A percentile compares a stretch with the other conserved stretches of the same genome.
Evolutionary conservation across 495 filamentous ascomycete species (phyloP).

Genomic region (Hypoxylon perforatum): DNA sequence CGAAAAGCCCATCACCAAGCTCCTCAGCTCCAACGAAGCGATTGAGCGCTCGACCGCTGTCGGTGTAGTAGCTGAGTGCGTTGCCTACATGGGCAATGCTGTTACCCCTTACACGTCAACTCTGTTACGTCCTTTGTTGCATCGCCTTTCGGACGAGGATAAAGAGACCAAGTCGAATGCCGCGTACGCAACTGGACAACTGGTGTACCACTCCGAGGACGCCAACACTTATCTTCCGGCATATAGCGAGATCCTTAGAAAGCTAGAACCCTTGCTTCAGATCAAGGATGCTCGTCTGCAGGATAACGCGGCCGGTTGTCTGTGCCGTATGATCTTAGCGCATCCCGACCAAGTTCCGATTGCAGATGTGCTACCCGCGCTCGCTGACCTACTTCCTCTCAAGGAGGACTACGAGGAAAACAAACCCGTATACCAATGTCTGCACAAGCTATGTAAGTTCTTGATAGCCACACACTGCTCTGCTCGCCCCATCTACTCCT

Average conservation of each 20-base stretch:
- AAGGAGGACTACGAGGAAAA: constrained; percentile 98
- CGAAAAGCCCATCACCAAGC: constrained; percentile 88
- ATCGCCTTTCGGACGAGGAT: constrained; percentile 90
- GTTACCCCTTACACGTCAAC: constrained; percentile 80
- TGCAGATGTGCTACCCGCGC: constrained; percentile 79
- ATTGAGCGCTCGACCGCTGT: constrained; percentile 89
- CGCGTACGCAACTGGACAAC: constrained; percentile 86
- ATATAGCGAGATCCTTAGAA: constrained; percentile 79
- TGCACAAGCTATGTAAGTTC: constrained; percentile 84
- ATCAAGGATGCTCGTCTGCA: constrained; percentile 78
- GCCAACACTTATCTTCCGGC: constrained; percentile 74
- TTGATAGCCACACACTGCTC: not conserved
- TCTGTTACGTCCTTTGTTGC: constrained; percentile 83
- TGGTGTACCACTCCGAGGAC: constrained; percentile 81
- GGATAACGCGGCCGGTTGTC: constrained; percentile 94
- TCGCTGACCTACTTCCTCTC: constrained; percentile 83
- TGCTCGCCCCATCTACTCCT: not conserved
- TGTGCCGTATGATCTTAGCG: constrained; percentile 89
- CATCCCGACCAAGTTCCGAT: constrained; percentile 83
- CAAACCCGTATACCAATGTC: constrained; percentile 86
- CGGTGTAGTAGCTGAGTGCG: constrained; percentile 92
- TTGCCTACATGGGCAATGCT: constrained; percentile 80
- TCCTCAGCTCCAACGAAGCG: constrained; percentile 82
- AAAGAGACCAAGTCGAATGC: constrained; percentile 94
- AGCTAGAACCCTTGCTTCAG: constrained; percentile 85